These are phyloP conservation scores for Aspergillus sclerotiicarbonarius DNA, from an alignment of 495 filamentous ascomycete genomes.

Conservation along the genomic window DNA sequence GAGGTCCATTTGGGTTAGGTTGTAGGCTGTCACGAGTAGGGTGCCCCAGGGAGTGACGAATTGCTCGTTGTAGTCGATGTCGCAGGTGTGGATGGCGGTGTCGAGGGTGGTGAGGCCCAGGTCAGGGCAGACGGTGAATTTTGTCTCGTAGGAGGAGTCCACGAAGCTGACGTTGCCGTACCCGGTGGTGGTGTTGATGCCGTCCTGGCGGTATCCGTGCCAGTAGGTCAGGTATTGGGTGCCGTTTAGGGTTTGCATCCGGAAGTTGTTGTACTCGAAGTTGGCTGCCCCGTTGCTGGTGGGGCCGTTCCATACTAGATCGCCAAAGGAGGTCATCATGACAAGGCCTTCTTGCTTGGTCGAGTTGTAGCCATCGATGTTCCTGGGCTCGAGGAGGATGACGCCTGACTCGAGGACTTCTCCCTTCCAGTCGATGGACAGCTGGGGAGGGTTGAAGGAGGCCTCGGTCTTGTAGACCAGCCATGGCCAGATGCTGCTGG, in stretches of 20 bases:
- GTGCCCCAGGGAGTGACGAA: constrained; percentile 44
- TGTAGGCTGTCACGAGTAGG: constrained; percentile 51
- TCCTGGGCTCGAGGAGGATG: too few species aligned
- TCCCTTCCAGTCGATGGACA: too few species aligned
- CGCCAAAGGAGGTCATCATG: constrained; percentile 4
- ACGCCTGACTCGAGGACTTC: too few species aligned
- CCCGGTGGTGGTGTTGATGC: constrained; percentile 19
- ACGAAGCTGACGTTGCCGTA: constrained; percentile 38
- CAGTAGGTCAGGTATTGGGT: constrained; percentile 29
- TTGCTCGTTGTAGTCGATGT: constrained; percentile 43
- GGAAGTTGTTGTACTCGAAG: constrained; percentile 1
- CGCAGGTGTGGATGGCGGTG: constrained; percentile 19
- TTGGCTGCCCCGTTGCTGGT: constrained; percentile 15
- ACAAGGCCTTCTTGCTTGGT: too few species aligned
- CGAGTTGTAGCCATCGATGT: too few species aligned
- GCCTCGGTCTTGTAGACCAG: too few species aligned
- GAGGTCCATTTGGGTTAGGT: constrained; percentile 45
- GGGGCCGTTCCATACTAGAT: constrained; percentile 28
- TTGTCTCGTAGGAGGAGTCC: constrained; percentile 43
- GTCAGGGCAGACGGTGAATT: constrained; percentile 27
- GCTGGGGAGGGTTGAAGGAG: too few species aligned
- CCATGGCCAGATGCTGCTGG: too few species aligned
- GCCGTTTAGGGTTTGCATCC: constrained; percentile 24
- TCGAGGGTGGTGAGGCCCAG: constrained; percentile 19
- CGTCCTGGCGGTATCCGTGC: constrained; percentile 19